Evolutionary conservation across 306 rosid genomes (phyloP), one percentile per base, ranked within the genome.

Genomic region (Begonia peltatifolia): DNA sequence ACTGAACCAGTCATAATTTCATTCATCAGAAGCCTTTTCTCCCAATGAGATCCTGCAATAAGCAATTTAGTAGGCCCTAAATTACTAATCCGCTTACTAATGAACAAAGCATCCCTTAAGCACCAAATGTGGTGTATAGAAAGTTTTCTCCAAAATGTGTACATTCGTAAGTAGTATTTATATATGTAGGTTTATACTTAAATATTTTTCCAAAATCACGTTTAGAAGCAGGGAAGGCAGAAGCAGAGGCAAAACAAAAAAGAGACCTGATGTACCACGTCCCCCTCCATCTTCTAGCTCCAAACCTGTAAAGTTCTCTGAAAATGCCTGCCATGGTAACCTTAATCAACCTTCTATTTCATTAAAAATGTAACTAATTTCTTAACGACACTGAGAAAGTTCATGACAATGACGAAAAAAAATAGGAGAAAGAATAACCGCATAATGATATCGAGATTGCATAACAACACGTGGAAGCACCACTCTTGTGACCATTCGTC

Each of bases 201-300:
- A 30, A 30, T 30, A 30, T 30, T 30, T 30, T 30, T 30, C 38
- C 38, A 30, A 30, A 30, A 30, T 30, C 38, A 2, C 38, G 7
- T 30, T 30, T 30, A 48, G 55, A 58, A 22, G 18, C 1, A 12
- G 42, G 41, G 51, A 18, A 35, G 13, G 9, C 12, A 13, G 16
- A 51, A 53, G 12, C 20, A 55, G 49, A 44, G 50, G 47, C 30
- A 53, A 52, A 47, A 30, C 14, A 30, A 46, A 7, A 55, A 9
- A 42, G 16, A 74, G 55, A 75, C 97, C 95, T 82, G 99, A 92
- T 65, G 99, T 92, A 54, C 99, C 96, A 0, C 99, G 94, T 42
- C 99, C 99, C 62, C 99, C 99, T 58, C 99, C 96, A 62, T 92
- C 99, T 81, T 92, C 99, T 60, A 92, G 82, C 76, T 92, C 99